A percentile compares a stretch with the other conserved stretches of the same genome.
Evolutionary conservation across 805 yeast genomes (phyloP).

Genomic region (Candida succiphila): DNA sequence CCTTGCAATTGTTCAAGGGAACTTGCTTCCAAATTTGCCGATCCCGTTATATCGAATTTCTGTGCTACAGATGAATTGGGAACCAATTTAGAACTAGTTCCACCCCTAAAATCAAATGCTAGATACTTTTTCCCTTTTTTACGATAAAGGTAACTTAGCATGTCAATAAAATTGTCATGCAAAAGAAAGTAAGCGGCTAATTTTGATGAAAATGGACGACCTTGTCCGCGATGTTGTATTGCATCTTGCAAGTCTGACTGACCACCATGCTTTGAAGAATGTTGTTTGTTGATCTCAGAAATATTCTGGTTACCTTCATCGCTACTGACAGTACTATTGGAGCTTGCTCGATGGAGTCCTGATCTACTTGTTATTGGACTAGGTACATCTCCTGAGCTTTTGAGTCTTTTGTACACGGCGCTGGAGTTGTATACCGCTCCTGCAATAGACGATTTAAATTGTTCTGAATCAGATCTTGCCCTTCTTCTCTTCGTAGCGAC

Average conservation of each 20-base stretch:
- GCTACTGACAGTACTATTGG: not conserved
- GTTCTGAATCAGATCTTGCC: constrained; percentile 3
- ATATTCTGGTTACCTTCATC: not conserved
- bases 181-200: constrained; percentile 18
- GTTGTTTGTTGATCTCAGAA: not conserved
- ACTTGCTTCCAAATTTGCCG: no score
- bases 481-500: constrained; percentile 2
- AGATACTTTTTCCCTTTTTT: constrained; percentile 9
- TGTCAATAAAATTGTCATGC: constrained; percentile 15
- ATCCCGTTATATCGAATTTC: no score
- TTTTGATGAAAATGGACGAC: constrained; percentile 24
- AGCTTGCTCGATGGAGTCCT: not conserved
- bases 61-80: no score
- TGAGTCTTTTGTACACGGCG: constrained; percentile 16
- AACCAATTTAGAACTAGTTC: no score
- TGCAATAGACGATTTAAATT: constrained; percentile 12
- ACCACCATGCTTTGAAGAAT: not conserved
- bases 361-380: not conserved
- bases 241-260: no score
- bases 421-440: constrained; percentile 16
- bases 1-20: no score
- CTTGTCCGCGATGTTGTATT: constrained; percentile 19
- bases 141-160: constrained; percentile 16
- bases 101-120: constrained; percentile 13
- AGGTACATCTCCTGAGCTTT: not conserved